These are phyloP conservation scores for Trichoderma semiorbis DNA, from an alignment of 2,329 filamentous ascomycete species.

Conservation along the genomic window DNA sequence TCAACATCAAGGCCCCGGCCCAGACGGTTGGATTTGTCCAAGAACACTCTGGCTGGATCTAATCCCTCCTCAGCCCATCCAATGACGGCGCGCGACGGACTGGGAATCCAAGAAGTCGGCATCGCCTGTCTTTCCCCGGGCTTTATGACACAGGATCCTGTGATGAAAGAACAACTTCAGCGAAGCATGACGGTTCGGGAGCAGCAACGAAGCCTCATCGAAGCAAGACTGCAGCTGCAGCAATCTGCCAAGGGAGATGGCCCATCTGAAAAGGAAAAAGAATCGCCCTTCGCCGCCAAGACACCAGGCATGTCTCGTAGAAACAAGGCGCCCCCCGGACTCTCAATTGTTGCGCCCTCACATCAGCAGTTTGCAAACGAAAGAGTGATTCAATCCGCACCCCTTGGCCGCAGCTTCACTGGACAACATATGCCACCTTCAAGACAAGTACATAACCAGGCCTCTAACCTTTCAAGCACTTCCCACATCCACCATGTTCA, in stretches of 20 bases:
- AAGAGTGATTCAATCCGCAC: slow-evolving; percentile 93
- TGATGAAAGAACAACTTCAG: slow-evolving; percentile 92
- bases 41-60: slow-evolving; percentile 50
- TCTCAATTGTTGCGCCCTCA: slow-evolving; percentile 92
- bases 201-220: slow-evolving; percentile 92
- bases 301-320: slow-evolving; percentile 70
- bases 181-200: slow-evolving; percentile 90
- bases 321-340: slow-evolving; percentile 78
- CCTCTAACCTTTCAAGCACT: slow-evolving; percentile 75
- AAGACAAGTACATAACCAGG: slow-evolving; percentile 75
- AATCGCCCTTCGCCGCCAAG: slow-evolving; percentile 57
- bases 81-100: slow-evolving; percentile 72
- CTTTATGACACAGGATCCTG: slow-evolving; percentile 93
- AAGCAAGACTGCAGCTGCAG: slow-evolving; percentile 76
- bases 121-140: slow-evolving; percentile 92
- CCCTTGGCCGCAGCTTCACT: slow-evolving; percentile 91
- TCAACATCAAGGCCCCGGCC: slow-evolving; percentile 52
- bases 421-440: slow-evolving; percentile 76
- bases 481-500: slow-evolving; percentile 90
- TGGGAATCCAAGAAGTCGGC: slow-evolving; percentile 88
- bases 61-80: slow-evolving; percentile 64
- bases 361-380: slow-evolving; percentile 91
- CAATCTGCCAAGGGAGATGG: slow-evolving; percentile 73
- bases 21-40: slow-evolving; percentile 73
- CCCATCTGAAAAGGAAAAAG: slow-evolving; percentile 54